phyloP scores from a whole-genome alignment of 805 yeast genomes.

The Torulaspora delbrueckii region DNA sequence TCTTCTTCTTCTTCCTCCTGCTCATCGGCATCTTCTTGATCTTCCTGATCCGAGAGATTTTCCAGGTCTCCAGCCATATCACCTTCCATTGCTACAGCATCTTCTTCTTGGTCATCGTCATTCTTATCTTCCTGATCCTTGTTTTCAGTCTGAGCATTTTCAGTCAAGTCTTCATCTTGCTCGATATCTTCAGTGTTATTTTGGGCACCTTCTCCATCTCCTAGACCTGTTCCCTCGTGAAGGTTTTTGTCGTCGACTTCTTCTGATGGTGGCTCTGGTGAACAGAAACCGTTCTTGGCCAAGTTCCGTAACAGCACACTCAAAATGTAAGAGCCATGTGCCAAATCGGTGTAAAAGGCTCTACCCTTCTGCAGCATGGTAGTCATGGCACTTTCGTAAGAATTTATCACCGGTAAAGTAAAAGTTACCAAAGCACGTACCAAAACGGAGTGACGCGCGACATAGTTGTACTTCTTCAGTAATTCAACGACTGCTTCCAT shows the following conservation, averaged over 20 bases:
- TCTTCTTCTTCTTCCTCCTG: conserved; percentile 56
- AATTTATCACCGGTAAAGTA: conserved; percentile 57
- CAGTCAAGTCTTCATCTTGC: conserved; percentile 85
- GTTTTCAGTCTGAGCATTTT: conserved; percentile 68
- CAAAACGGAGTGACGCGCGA: conserved; percentile 35
- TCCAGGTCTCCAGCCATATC: conserved; percentile 95
- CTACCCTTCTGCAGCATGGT: conserved; percentile 43
- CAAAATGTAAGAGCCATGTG: conserved; percentile 60
- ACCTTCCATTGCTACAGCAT: conserved; percentile 91
- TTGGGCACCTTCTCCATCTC: conserved; percentile 87
- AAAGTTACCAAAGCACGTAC: conserved; percentile 49
- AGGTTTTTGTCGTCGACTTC: conserved; percentile 60
- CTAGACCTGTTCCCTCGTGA: conserved; percentile 86
- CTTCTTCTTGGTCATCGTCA: conserved; percentile 49
- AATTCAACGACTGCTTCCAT: conserved; percentile 36
- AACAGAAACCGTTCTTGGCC: conserved; percentile 82
- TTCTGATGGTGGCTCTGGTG: conserved; percentile 71
- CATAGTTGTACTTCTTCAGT: conserved; percentile 38
- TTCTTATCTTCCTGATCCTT: conserved; percentile 67
- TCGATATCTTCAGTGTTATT: conserved; percentile 80
- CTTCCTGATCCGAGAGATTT: conserved; percentile 66
- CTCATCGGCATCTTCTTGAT: conserved; percentile 49
- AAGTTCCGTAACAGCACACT: conserved; percentile 52
- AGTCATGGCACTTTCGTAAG: conserved; percentile 50
- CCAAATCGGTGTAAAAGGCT: conserved; percentile 46